A percentile compares a stretch with the other conserved stretches of the same genome.
Conservation (phyloP, 441 rosid genomes). For the Adansonia gregorii region DNA sequence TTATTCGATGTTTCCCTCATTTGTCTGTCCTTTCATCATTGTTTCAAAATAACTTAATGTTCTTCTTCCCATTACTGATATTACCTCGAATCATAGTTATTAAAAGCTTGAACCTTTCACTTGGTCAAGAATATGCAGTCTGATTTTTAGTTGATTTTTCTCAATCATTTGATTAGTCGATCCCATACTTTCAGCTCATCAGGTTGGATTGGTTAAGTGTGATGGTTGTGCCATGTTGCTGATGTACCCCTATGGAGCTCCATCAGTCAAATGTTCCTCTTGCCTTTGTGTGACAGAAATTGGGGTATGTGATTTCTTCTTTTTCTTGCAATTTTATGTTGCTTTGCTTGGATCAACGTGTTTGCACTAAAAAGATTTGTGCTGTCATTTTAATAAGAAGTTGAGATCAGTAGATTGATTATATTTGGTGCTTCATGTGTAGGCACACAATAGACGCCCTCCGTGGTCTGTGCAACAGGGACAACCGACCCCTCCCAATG, state of each 20-base stretch:
- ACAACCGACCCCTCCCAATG: slow-evolving; percentile 39
- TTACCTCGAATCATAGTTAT: neutral
- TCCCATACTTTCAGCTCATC: slow-evolving; percentile 52
- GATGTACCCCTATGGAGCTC: slow-evolving; percentile 81
- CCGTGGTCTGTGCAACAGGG: slow-evolving; percentile 86
- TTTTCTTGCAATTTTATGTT: neutral
- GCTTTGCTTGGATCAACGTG: neutral
- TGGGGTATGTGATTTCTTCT: slow-evolving; percentile 48
- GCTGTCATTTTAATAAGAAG: neutral
- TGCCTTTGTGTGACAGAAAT: slow-evolving; percentile 72
- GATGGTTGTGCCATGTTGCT: slow-evolving; percentile 56
- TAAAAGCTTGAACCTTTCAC: neutral
- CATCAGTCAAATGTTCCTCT: slow-evolving; percentile 79
- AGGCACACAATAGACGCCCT: slow-evolving; percentile 75
- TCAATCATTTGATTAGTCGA: neutral
- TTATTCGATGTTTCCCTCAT: neutral
- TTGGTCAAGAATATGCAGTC: neutral
- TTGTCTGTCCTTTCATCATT: neutral
- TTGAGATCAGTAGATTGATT: neutral
- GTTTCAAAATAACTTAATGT: neutral
- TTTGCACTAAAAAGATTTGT: neutral
- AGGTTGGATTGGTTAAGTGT: slow-evolving; percentile 76
- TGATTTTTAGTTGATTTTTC: neutral
- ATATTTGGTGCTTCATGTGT: slow-evolving; percentile 27
- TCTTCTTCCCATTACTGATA: neutral